Conservation (phyloP, 805 yeast genomes). For the Nakazawaea ishiwadae region DNA sequence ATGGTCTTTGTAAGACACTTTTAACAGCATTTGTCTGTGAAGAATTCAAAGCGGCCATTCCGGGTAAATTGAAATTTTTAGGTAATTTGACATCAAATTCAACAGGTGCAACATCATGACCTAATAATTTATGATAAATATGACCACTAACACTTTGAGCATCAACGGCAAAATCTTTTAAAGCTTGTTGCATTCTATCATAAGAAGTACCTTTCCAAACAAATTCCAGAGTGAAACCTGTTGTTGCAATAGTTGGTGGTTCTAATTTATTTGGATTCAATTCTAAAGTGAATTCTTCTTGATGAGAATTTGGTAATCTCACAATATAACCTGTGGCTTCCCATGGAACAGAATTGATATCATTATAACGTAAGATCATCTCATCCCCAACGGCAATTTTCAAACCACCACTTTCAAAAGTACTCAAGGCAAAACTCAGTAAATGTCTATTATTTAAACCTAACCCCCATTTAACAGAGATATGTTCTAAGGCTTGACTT, state of each 20-base stretch:
- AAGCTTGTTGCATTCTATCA: slow-evolving; percentile 78
- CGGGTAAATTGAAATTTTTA: slow-evolving; percentile 50
- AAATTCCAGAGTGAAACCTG: slow-evolving; percentile 78
- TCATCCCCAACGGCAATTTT: slow-evolving; percentile 85
- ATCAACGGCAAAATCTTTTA: slow-evolving; percentile 65
- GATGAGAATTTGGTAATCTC: slow-evolving; percentile 59
- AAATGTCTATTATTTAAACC: slow-evolving; percentile 61
- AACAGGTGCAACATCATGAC: slow-evolving; percentile 67
- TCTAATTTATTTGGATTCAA: slow-evolving; percentile 36
- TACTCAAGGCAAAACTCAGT: slow-evolving; percentile 65
- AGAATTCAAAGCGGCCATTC: slow-evolving; percentile 64
- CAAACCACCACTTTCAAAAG: slow-evolving; percentile 59
- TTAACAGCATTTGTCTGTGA: slow-evolving; percentile 80
- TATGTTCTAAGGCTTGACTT: slow-evolving; percentile 69
- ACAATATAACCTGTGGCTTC: slow-evolving; percentile 67
- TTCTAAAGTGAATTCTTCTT: slow-evolving; percentile 71
- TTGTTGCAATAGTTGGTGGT: slow-evolving; percentile 57
- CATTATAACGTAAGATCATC: slow-evolving; percentile 61
- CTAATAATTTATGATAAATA: slow-evolving; percentile 73
- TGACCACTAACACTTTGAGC: slow-evolving; percentile 67
- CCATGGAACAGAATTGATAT: slow-evolving; percentile 60
- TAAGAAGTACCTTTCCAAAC: slow-evolving; percentile 87
- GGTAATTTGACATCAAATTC: slow-evolving; percentile 64
- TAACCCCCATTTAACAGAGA: slow-evolving; percentile 69
- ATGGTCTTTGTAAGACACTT: slow-evolving; percentile 62